These are phyloP conservation scores for Stephanodiscus minutulus DNA, from an alignment of 108 stramenopile species.

Conservation along the genomic window DNA sequence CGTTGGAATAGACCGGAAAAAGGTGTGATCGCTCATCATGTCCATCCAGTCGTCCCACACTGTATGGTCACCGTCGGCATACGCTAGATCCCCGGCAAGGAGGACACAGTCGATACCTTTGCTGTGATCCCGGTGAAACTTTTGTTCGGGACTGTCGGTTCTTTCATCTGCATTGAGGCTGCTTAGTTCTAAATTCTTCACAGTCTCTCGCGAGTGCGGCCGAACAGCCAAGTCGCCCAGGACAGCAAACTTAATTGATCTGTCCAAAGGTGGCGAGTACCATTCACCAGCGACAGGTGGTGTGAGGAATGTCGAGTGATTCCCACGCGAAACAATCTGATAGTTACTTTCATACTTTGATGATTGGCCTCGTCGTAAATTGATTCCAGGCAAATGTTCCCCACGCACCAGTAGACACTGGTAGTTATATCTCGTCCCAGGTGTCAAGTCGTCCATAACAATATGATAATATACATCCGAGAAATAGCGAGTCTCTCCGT, in stretches of 20 bases:
- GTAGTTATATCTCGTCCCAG: slow-evolving; percentile 69
- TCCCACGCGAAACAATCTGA: slow-evolving; percentile 22
- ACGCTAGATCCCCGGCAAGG: slow-evolving; percentile 82
- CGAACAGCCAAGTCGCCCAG: slow-evolving; percentile 43
- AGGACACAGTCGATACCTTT: slow-evolving; percentile 56
- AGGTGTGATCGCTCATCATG: slow-evolving; percentile 64
- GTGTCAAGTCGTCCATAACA: slow-evolving; percentile 55
- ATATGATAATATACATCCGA: slow-evolving; percentile 59
- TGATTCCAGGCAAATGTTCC: slow-evolving; percentile 1
- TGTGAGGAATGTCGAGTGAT: slow-evolving; percentile 22
- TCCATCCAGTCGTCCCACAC: slow-evolving; percentile 89
- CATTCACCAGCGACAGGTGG: slow-evolving; percentile 36
- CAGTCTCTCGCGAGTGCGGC: slow-evolving; percentile 30
- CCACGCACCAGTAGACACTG: slow-evolving; percentile 32
- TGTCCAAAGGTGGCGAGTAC: slow-evolving; percentile 29
- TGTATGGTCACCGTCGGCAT: slow-evolving; percentile 67
- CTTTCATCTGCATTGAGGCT: slow-evolving; percentile 2
- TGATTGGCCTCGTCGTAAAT: not conserved
- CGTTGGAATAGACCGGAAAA: slow-evolving; percentile 61
- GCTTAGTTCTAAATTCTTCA: slow-evolving; percentile 21
- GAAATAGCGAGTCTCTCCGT: slow-evolving; percentile 27
- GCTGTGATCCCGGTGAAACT: slow-evolving; percentile 24
- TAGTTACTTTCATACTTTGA: not conserved
- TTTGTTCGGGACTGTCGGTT: slow-evolving; percentile 2
- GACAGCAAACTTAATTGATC: slow-evolving; percentile 44